Conservation (phyloP, 257 asterid species). For the Avicennia marina region DNA sequence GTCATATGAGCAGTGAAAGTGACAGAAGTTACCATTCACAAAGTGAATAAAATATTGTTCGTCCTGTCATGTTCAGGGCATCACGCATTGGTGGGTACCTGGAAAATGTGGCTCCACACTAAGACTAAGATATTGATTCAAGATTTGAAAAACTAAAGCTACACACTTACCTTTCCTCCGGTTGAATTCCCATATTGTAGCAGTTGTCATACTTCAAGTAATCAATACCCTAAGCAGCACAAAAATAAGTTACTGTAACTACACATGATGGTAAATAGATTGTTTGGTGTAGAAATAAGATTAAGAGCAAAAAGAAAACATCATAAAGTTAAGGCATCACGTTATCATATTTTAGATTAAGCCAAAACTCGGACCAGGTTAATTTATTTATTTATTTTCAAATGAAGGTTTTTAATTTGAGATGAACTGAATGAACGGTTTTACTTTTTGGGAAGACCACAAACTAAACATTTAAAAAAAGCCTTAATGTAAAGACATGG, state of each 20-base stretch:
- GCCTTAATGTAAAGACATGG: too few relatives aligned
- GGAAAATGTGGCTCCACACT: conserved; percentile 9
- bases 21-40: conserved; percentile 47
- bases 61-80: conserved; percentile 55
- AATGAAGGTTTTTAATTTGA: not conserved
- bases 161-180: conserved; percentile 41
- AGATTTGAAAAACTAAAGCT: not conserved
- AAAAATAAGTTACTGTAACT: too few relatives aligned
- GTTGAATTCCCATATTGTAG: conserved; percentile 55
- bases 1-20: not conserved
- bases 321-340: not conserved
- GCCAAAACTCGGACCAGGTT: not conserved
- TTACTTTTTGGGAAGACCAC: too few relatives aligned
- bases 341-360: not conserved
- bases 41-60: conserved; percentile 43
- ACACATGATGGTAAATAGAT: not conserved
- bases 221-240: conserved; percentile 39
- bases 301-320: not conserved
- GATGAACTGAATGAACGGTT: too few relatives aligned
- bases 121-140: conserved; percentile 7
- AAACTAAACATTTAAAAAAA: too few relatives aligned
- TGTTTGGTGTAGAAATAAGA: not conserved
- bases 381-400: not conserved
- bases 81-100: conserved; percentile 68
- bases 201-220: conserved; percentile 69